Evolutionary conservation across 2,329 filamentous ascomycete species (phyloP).

Genomic region (Lanzia echinophila): DNA sequence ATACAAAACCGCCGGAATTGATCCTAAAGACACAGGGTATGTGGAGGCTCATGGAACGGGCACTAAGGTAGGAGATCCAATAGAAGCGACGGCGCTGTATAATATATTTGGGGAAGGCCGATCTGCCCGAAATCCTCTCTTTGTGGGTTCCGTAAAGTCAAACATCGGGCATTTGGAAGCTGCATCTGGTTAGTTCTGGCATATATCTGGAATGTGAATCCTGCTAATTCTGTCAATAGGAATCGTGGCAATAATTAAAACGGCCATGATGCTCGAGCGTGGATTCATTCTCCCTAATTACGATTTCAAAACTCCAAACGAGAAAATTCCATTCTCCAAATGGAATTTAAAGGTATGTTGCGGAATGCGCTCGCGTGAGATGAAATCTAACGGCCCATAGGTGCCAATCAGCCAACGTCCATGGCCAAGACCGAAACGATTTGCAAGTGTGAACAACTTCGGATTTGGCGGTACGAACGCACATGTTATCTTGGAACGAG

Average conservation of each 20-base stretch:
- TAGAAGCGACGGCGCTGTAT: constrained; percentile 19
- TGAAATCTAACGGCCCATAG: constrained; percentile 14
- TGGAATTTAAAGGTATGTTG: constrained; percentile 33
- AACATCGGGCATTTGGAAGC: constrained; percentile 40
- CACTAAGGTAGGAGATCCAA: constrained; percentile 10
- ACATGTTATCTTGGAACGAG: constrained; percentile 18
- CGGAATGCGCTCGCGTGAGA: too few species aligned
- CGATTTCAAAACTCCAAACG: constrained; percentile 32
- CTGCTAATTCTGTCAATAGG: constrained; percentile 26
- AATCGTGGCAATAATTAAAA: constrained; percentile 38
- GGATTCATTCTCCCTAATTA: constrained; percentile 19
- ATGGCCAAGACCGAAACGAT: constrained; percentile 36
- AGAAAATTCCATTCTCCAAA: constrained; percentile 31
- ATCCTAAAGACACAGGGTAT: constrained; percentile 9
- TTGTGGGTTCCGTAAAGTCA: constrained; percentile 27
- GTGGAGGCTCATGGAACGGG: constrained; percentile 21
- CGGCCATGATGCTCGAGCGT: constrained; percentile 31
- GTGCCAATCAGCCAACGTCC: constrained; percentile 27
- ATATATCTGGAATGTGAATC: background rate
- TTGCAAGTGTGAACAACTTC: constrained; percentile 35
- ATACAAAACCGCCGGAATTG: constrained; percentile 13
- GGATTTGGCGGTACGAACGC: constrained; percentile 19
- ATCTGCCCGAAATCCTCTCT: constrained; percentile 14
- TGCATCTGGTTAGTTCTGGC: constrained; percentile 16
- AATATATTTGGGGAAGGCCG: constrained; percentile 24